Evolutionary conservation across 148 eudicot species (phyloP).

Genomic region (Silene latifolia): DNA sequence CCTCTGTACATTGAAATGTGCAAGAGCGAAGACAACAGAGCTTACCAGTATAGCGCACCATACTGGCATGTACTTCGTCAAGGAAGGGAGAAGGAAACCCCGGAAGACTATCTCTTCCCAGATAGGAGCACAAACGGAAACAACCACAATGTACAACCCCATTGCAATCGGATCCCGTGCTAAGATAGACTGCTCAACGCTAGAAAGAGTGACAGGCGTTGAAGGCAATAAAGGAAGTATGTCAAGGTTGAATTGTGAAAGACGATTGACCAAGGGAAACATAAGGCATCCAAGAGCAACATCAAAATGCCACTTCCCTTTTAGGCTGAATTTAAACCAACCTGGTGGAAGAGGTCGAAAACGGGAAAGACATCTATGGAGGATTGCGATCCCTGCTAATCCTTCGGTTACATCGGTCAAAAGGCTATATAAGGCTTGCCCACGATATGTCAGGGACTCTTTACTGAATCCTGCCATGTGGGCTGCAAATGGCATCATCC

Average conservation of each 20-base stretch:
- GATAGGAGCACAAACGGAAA: conserved; percentile 72
- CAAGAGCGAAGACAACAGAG: conserved; percentile 72
- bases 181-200: conserved; percentile 74
- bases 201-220: conserved; percentile 61
- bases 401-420: conserved; percentile 75
- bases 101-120: conserved; percentile 87
- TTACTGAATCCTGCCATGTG: conserved; percentile 65
- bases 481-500: conserved; percentile 85
- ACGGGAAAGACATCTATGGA: conserved; percentile 56
- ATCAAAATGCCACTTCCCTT: conserved; percentile 73
- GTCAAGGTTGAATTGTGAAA: conserved; percentile 74
- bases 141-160: conserved; percentile 63
- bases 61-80: conserved; percentile 82
- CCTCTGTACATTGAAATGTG: conserved; percentile 79
- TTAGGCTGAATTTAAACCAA: conserved; percentile 71
- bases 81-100: conserved; percentile 82
- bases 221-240: conserved; percentile 61
- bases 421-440: conserved; percentile 81
- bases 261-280: conserved; percentile 80
- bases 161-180: conserved; percentile 78
- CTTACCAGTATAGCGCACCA: conserved; percentile 80
- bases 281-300: conserved; percentile 74
- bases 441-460: conserved; percentile 65
- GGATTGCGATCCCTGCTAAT: conserved; percentile 71
- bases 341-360: conserved; percentile 74